These are phyloP conservation scores for Phanerochaete sordida DNA, from an alignment of 768 basidiomycete species.

Conservation along the genomic window DNA sequence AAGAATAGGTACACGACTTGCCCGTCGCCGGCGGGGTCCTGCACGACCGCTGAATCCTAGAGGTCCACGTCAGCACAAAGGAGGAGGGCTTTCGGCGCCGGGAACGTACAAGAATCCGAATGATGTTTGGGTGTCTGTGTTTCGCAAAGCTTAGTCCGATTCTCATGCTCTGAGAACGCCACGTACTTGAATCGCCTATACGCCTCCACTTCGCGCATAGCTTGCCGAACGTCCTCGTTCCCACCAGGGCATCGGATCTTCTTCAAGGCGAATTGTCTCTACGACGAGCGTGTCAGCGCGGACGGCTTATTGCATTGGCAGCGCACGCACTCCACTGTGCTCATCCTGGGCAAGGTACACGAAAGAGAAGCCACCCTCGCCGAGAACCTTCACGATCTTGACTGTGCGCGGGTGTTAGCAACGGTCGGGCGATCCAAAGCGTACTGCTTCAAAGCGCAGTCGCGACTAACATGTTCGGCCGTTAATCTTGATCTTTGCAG, in stretches of 20 bases:
- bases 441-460: not conserved
- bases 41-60: slow-evolving; percentile 91
- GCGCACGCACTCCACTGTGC: slow-evolving; percentile 66
- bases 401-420: slow-evolving; percentile 38
- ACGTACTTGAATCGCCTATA: slow-evolving; percentile 91
- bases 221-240: slow-evolving; percentile 83
- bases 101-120: slow-evolving; percentile 74
- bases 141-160: not conserved
- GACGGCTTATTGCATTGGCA: not conserved
- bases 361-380: slow-evolving; percentile 95
- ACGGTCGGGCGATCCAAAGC: not conserved
- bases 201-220: slow-evolving; percentile 87
- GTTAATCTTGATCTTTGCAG: slow-evolving; percentile 91
- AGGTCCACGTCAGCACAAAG: not conserved
- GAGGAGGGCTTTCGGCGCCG: slow-evolving; percentile 11
- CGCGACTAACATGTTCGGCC: slow-evolving; percentile 79
- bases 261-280: slow-evolving; percentile 94
- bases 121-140: slow-evolving; percentile 90
- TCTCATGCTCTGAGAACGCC: not conserved
- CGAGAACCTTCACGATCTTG: slow-evolving; percentile 87
- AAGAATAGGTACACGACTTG: slow-evolving; percentile 96
- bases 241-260: slow-evolving; percentile 94
- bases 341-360: slow-evolving; percentile 89
- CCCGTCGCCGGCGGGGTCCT: slow-evolving; percentile 90
- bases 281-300: slow-evolving; percentile 14